These are phyloP conservation scores for Pseudogymnoascus sp. DNA, from an alignment of 2,329 filamentous ascomycete species.

Conservation along the genomic window DNA sequence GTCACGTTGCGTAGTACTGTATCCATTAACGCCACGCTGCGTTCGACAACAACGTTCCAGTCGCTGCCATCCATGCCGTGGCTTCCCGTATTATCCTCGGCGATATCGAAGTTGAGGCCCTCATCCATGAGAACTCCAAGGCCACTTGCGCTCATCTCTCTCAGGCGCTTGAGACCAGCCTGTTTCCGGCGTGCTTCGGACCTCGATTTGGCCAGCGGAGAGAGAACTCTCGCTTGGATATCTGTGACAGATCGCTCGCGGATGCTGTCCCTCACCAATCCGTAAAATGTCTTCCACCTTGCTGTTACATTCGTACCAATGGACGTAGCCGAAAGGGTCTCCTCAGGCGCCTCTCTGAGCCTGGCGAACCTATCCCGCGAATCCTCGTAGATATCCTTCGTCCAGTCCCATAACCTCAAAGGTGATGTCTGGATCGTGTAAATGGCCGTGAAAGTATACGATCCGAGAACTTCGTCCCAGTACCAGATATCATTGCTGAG, in stretches of 20 bases:
- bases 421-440: slow-evolving; percentile 86
- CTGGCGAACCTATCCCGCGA: slow-evolving; percentile 23
- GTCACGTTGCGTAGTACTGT: slow-evolving; percentile 69
- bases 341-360: slow-evolving; percentile 23
- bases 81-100: slow-evolving; percentile 44
- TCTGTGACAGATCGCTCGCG: slow-evolving; percentile 62
- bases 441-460: slow-evolving; percentile 67
- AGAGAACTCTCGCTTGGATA: slow-evolving; percentile 64
- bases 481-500: slow-evolving; percentile 87
- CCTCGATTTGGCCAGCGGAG: slow-evolving; percentile 67
- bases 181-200: slow-evolving; percentile 70
- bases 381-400: slow-evolving; percentile 60
- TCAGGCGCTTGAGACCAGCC: slow-evolving; percentile 59
- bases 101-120: slow-evolving; percentile 60
- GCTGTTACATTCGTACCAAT: slow-evolving; percentile 34
- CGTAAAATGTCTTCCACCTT: slow-evolving; percentile 66
- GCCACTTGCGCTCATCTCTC: slow-evolving; percentile 75
- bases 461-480: slow-evolving; percentile 83
- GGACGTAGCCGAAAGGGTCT: slow-evolving; percentile 19
- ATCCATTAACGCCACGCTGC: slow-evolving; percentile 78
- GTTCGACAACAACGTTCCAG: slow-evolving; percentile 69
- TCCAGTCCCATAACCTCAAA: slow-evolving; percentile 62
- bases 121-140: slow-evolving; percentile 84
- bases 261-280: slow-evolving; percentile 68
- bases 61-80: slow-evolving; percentile 32